A percentile compares a stretch with the other conserved stretches of the same genome.
Conservation (phyloP, 495 filamentous ascomycete species). For the Penicillium longicatenatum region DNA sequence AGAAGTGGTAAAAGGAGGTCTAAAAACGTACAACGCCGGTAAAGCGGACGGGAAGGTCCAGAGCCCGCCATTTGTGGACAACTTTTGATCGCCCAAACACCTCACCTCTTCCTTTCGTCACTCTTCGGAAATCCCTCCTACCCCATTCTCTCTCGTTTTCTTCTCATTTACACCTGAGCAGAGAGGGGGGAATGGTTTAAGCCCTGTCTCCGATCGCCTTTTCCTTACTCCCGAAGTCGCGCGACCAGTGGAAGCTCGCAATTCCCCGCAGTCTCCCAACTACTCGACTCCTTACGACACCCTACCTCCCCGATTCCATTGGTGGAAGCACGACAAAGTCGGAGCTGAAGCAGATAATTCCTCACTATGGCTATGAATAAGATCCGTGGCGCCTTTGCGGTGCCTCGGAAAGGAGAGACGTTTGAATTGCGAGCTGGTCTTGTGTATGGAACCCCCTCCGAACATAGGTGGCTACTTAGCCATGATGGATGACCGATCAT, state of each 20-base stretch:
- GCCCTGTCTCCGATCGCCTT: constrained; percentile 14
- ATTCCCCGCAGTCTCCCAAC: constrained; percentile 45
- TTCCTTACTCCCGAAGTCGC: constrained; percentile 21
- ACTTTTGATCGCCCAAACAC: constrained; percentile 39
- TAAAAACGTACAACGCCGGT: constrained; percentile 5
- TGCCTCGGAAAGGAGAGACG: constrained; percentile 94
- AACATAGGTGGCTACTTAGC: constrained; percentile 16
- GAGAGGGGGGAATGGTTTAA: constrained; percentile 21
- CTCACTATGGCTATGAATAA: constrained; percentile 87
- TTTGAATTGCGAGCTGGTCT: constrained; percentile 96
- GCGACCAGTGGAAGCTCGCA: constrained; percentile 39
- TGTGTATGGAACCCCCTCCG: constrained; percentile 56
- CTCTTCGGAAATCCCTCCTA: constrained; percentile 10
- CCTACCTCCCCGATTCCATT: constrained; percentile 24
- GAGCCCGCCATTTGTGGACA: constrained; percentile 46
- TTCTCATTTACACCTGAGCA: constrained; percentile 7
- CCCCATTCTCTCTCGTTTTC: constrained; percentile 6
- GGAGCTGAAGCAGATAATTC: constrained; percentile 43
- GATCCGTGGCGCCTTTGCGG: constrained; percentile 89
- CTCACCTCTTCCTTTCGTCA: constrained; percentile 19
- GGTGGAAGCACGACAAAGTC: constrained; percentile 52
- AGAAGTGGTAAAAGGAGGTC: constrained; percentile 4
- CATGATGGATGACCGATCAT: constrained; percentile 12
- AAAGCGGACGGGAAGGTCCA: constrained; percentile 29
- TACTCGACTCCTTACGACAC: constrained; percentile 22